Percentiles rank a stretch among this genome's conserved stretches.
These are phyloP conservation scores for Tricholoma matsutake DNA, from an alignment of 768 basidiomycete genomes.

Conservation along the genomic window DNA sequence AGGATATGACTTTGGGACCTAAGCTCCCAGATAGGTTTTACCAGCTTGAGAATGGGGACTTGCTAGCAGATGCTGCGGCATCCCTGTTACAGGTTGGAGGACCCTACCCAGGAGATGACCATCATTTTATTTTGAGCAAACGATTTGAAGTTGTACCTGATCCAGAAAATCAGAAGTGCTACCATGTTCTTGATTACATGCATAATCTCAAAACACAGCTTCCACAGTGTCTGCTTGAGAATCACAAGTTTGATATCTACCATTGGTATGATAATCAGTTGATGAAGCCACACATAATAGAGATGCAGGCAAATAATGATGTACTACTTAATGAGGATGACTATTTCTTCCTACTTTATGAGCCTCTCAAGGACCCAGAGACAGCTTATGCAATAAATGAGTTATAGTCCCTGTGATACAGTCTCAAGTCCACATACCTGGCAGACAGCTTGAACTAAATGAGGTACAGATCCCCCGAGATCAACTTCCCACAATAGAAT, in stretches of 20 bases:
- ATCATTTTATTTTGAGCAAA: neutral
- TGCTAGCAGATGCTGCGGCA: neutral
- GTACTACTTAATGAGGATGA: too few species aligned
- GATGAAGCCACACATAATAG: too few species aligned
- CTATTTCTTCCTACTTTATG: too few species aligned
- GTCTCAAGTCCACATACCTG: neutral
- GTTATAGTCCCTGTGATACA: neutral
- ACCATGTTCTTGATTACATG: conserved; percentile 1
- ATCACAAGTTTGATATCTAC: neutral
- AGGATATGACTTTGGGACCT: neutral
- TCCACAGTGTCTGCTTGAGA: neutral
- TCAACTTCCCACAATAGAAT: neutral
- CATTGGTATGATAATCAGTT: too few species aligned
- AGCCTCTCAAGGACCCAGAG: neutral
- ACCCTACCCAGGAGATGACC: conserved; percentile 5
- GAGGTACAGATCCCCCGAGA: neutral
- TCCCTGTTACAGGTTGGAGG: neutral
- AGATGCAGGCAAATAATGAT: too few species aligned
- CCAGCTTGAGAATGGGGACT: neutral
- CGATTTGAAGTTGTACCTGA: neutral
- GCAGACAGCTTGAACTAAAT: neutral
- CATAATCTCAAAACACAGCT: neutral
- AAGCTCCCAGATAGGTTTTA: neutral
- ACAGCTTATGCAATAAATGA: neutral
- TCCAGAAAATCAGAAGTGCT: neutral